Percentiles rank a stretch among this genome's conserved stretches.
Conservation (phyloP, 805 yeast species). For the Torulaspora maleeae region DNA sequence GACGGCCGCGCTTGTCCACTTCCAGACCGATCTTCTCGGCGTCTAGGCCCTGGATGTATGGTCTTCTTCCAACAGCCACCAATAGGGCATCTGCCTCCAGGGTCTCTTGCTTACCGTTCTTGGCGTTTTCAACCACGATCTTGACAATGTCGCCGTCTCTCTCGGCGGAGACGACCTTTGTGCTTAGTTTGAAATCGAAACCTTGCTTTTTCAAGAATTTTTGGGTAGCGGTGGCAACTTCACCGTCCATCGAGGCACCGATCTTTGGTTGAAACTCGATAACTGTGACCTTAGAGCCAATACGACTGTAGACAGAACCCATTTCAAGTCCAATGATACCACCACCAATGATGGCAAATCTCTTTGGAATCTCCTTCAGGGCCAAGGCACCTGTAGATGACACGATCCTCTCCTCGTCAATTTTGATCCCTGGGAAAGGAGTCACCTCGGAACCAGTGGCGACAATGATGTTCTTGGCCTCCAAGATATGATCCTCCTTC, state of each 20-base stretch:
- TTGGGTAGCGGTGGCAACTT: constrained; percentile 85
- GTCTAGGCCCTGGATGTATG: constrained; percentile 84
- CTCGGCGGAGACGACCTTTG: constrained; percentile 83
- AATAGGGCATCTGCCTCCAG: constrained; percentile 88
- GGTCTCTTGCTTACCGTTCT: constrained; percentile 72
- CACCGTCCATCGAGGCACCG: constrained; percentile 98
- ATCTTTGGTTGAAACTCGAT: constrained; percentile 84
- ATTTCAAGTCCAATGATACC: constrained; percentile 99
- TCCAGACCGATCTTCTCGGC: constrained; percentile 88
- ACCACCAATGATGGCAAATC: constrained; percentile 91
- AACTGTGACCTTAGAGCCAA: constrained; percentile 93
- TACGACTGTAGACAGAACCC: constrained; percentile 96
- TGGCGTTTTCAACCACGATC: constrained; percentile 83
- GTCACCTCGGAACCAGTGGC: constrained; percentile 99
- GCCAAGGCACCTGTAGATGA: constrained; percentile 89
- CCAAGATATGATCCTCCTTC: constrained; percentile 55
- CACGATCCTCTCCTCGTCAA: constrained; percentile 96
- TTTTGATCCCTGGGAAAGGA: constrained; percentile 96
- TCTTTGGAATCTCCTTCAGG: constrained; percentile 87
- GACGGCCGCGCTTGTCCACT: constrained; percentile 84
- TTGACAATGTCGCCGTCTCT: constrained; percentile 86
- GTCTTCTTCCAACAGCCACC: constrained; percentile 99
- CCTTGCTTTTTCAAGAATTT: constrained; percentile 94
- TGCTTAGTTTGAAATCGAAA: constrained; percentile 82
- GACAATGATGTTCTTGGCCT: constrained; percentile 83